Evolutionary conservation across 768 basidiomycete genomes (phyloP), one percentile per base, ranked within the genome.

Genomic region (Serendipita sp.): DNA sequence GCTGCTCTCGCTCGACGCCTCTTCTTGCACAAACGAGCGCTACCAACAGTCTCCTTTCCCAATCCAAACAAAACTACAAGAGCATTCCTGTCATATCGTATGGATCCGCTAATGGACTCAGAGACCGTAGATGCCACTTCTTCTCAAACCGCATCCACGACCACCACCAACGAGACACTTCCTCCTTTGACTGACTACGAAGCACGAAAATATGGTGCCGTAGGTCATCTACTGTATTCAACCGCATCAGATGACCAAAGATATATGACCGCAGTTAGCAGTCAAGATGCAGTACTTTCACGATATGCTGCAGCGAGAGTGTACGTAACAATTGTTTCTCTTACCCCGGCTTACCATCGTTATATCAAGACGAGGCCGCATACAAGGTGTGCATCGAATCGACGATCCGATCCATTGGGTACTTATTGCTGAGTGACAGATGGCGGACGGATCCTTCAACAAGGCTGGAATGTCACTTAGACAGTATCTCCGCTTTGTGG

Each of bases 361-460:
- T 14, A 0, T 38, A 13, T n/a, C 24, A 11, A 58, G 53, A 22
- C 28, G 53, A 58, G 26, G 33, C 20, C 17, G 20, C 24, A n/a
- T 58, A 58, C 26, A 31, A 58, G 53, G 53, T 58, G 9, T 20
- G 20, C 26, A 33, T 58, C 53, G 26, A 20, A 5, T 9, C 5
- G 45, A 14, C 7, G n/a, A 0, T 28, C n/a, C n/a, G 42, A 42
- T 11, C 13, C 42, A 42, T 42, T 42, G 17, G 45, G 20, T 43
- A 43, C 4, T 42, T 22, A n/a, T 44, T 34, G 16, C 22, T 61
- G n/a, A n/a, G n/a, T n/a, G 42, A 45, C 41, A 63, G 62, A 50
- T 63, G 22, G 62, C 62, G 11, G 62, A 63, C 30, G 62, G 62
- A 3, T 41, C 50, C 1, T 63, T 63, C 20, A 51, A 41, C 41